Percentiles rank a stretch among this genome's conserved stretches.
Evolutionary conservation across 768 basidiomycete genomes (phyloP).

Genomic region (Lyophyllum decastes): DNA sequence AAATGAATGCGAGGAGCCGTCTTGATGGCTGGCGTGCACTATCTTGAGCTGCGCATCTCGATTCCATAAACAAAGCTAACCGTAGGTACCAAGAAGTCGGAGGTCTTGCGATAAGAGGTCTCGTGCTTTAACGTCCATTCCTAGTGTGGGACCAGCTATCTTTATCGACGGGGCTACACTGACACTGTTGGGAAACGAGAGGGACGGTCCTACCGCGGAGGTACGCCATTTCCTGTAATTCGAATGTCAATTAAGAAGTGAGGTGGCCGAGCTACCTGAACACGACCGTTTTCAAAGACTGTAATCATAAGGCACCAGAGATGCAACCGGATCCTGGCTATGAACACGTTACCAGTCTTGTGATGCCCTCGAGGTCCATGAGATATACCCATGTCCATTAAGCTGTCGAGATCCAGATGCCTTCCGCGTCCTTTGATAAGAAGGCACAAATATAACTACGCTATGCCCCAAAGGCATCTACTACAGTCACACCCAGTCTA

Average conservation of each 20-base stretch:
- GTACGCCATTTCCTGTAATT: background rate
- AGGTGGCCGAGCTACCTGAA: background rate
- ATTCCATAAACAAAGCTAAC: slow-evolving; percentile 12
- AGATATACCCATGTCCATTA: slow-evolving; percentile 8
- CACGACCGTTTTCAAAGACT: background rate
- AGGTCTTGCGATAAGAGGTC: slow-evolving; percentile 11
- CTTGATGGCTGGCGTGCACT: background rate
- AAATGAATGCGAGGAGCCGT: slow-evolving; percentile 4
- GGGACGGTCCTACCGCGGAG: background rate
- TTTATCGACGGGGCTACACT: background rate
- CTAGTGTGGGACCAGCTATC: slow-evolving; percentile 5
- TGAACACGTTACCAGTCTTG: slow-evolving; percentile 34
- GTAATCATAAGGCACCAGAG: background rate
- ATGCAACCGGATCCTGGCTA: slow-evolving; percentile 7
- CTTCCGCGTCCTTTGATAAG: slow-evolving; percentile 7
- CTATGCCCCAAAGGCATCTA: slow-evolving; percentile 13
- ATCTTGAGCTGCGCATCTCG: slow-evolving; percentile 5
- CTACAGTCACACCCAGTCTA: slow-evolving; percentile 34
- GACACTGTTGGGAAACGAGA: background rate
- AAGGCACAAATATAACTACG: slow-evolving; percentile 13
- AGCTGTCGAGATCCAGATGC: slow-evolving; percentile 7
- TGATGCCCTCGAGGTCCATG: slow-evolving; percentile 21
- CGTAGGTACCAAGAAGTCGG: background rate
- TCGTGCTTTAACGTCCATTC: slow-evolving; percentile 5
- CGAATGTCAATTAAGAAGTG: background rate